A percentile compares a stretch with the other conserved stretches of the same genome.
Evolutionary conservation across 176 grass and related monocot genomes (phyloP).

Genomic region (Calamus simplicifolius): DNA sequence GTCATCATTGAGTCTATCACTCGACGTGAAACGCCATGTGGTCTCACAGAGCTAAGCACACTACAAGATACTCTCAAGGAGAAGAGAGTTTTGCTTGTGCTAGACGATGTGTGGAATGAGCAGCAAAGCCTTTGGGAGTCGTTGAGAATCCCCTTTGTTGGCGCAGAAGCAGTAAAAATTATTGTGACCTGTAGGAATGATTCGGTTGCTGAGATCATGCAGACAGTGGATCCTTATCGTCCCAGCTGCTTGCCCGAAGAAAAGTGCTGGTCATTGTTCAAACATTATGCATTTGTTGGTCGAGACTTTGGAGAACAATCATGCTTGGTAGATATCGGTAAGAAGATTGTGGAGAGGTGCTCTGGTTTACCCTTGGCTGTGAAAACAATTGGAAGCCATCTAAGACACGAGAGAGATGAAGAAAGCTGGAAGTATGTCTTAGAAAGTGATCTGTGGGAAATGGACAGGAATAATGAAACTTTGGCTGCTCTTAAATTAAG

Average conservation of each 20-base stretch:
- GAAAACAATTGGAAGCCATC: constrained; percentile 22
- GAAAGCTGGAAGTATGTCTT: constrained; percentile 29
- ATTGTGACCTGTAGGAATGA: constrained; percentile 34
- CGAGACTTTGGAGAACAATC: not conserved
- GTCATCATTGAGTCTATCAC: constrained; percentile 16
- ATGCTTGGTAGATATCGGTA: constrained; percentile 9
- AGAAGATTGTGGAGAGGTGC: constrained; percentile 30
- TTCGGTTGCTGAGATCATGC: constrained; percentile 18
- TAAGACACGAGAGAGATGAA: constrained; percentile 13
- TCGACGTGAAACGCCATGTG: not conserved
- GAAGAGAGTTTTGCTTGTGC: constrained; percentile 26
- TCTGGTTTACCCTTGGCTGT: constrained; percentile 32
- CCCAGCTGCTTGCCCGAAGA: constrained; percentile 14
- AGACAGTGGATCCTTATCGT: not conserved
- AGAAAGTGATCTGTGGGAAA: constrained; percentile 41
- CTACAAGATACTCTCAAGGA: constrained; percentile 6
- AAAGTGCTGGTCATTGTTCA: constrained; percentile 25
- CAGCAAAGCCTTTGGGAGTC: constrained; percentile 8
- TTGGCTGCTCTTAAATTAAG: constrained; percentile 40
- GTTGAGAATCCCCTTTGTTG: not conserved
- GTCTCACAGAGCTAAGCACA: not conserved
- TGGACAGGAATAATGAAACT: constrained; percentile 11
- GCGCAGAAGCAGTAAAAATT: constrained; percentile 13
- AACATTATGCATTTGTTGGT: constrained; percentile 25
- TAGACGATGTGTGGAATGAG: constrained; percentile 41